Base-by-base conservation (phyloP, 2,329 filamentous ascomycete genomes). In the Fusarium chlamydosporum region DNA sequence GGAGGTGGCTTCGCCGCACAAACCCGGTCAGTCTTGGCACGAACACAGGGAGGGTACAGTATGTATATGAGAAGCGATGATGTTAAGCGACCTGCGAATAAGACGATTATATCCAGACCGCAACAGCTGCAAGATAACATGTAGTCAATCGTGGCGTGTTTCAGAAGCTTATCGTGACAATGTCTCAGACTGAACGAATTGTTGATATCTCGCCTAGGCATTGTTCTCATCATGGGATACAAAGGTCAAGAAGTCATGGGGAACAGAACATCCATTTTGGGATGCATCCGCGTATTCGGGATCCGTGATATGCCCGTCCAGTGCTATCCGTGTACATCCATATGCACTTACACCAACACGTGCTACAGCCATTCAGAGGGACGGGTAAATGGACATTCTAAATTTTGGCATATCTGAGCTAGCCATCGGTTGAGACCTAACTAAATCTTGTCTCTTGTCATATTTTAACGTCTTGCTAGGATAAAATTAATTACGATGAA, bases 281-380 rank as follows among this genome's bases (percentile, higher is more conserved):
- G 51, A 23, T 37, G 13, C 43, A 58, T 50, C 37, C 61, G 59
- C 61, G 61, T 64, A 58, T 64, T 64, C 61, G 59, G 37, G 29
- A 50, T 23, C 23, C 4, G 6, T 23, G 23, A 23, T 23, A 23
- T 23, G 23, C 23, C 23, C 23, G 5, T 23, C 23, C 23, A 23
- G 23, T 23, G 13, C 20, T 42, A 20, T 23, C 29, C 29, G 10
- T 29, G 8, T 29, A 29, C 29, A 29, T 29, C 8, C 29, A 29
- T 11, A 23, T 23, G 23, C 20, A 42, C 15, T 34, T 35, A 26
- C 10, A 35, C 47, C 35, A 38, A 51, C 47, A 51, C 33, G 47
- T 40, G 47, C 26, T 51, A 16, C 16, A 31, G 6, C 41, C 16
- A 29, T 43, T 16, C 41, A 43, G 23, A 43, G 26, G 33, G 46